Base-by-base conservation (phyloP, 257 asterid genomes). In the Nicotiana undulata region DNA sequence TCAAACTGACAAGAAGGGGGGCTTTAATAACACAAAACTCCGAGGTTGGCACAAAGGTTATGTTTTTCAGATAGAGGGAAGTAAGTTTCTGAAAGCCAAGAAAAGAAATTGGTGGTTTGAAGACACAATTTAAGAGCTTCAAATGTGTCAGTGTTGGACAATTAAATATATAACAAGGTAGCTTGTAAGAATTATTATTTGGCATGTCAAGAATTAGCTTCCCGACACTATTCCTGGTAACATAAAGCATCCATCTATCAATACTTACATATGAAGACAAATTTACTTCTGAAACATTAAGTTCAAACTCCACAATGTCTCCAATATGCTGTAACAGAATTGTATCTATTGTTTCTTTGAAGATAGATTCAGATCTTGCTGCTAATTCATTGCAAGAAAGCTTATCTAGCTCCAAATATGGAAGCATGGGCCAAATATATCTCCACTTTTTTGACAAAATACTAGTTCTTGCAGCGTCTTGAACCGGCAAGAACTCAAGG, bases 391-490 rank as follows among this genome's bases (percentile, higher is more conserved):
- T 17, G 49, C 61, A 84, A 4, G 32, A 16, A 1, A 22, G 7
- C 29, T 28, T 5, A 24, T 84, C 82, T 49, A 81, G 12, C 9
- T 65, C 61, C 5, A 84, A 26, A 18, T 18, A 3, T 4, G 84
- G 72, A 77, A 28, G n/a, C 20, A 12, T 64, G 5, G 34, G 9
- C 87, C 87, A 84, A 9, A 26, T 6, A 22, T 76, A 10, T 60
- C 87, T 84, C 84, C 87, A 81, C 12, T 77, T 65, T 12, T 2
- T 29, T 2, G 31, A 29, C 31, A 29, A 2, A 6, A 81, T 59
- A 61, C 84, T 76, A 5, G 80, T 81, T 51, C 84, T 78, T 5
- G 76, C 84, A 6, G 87, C 84, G 70, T 84, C 83, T 8, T 22
- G 70, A 26, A 55, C 40, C 3, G 82, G 70, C 80, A 80, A 3